Evolutionary conservation across 257 asterid genomes (phyloP).

Genomic region (Dorcoceras hygrometricum): DNA sequence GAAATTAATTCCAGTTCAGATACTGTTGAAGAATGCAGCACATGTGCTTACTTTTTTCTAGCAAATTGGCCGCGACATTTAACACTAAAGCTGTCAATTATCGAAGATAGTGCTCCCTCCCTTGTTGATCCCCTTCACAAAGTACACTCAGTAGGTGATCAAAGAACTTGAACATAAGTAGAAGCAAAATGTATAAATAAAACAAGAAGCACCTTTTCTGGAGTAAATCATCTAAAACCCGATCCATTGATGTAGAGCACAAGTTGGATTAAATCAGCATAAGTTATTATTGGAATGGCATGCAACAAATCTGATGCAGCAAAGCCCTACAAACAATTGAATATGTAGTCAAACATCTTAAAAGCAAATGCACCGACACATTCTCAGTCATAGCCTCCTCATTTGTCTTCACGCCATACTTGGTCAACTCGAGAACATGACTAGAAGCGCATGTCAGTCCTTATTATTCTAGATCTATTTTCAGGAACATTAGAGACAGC

Average conservation of each 20-base stretch:
- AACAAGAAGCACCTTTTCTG: slow-evolving; percentile 29
- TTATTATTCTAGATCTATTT: too few species aligned
- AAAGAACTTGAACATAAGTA: neutral
- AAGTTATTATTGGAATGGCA: slow-evolving; percentile 7
- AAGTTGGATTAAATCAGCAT: neutral
- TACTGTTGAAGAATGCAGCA: neutral
- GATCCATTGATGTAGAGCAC: slow-evolving; percentile 24
- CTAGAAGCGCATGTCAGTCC: too few species aligned
- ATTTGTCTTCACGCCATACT: too few species aligned
- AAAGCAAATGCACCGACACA: neutral
- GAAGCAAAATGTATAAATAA: neutral
- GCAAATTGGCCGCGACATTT: slow-evolving; percentile 26
- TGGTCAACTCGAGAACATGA: too few species aligned
- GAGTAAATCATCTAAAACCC: slow-evolving; percentile 27
- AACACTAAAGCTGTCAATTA: slow-evolving; percentile 19
- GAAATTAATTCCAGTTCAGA: neutral
- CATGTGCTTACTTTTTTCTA: slow-evolving; percentile 18
- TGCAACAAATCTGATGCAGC: slow-evolving; percentile 2
- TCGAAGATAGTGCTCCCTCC: slow-evolving; percentile 30
- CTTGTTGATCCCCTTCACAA: slow-evolving; percentile 30
- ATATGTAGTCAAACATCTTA: neutral
- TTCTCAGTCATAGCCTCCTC: neutral
- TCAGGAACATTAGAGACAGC: too few species aligned
- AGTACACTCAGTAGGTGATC: neutral
- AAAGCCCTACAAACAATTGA: slow-evolving; percentile 10